Base-by-base conservation (phyloP, 345 rosid species). In the Raphanus raphanistrum region DNA sequence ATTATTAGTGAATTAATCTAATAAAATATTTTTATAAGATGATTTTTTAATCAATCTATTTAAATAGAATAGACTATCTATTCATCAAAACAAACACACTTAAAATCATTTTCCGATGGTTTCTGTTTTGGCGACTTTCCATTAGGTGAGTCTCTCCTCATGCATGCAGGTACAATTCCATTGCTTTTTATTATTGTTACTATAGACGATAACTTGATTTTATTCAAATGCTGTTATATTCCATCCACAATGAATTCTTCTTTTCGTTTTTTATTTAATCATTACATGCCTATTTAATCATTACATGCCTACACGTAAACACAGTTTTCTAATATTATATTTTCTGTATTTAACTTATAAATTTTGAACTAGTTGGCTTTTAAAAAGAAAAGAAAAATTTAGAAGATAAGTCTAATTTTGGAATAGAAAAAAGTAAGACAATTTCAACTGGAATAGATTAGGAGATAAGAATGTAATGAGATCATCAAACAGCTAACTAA, bases 401-500 rank as follows among this genome's bases (percentile, higher is more conserved):
- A 67, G 31, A 43, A 8, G 36, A 68, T 68, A 59, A 21, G 61
- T 60, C 68, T 60, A 73, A 38, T 38, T 38, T 38, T 38, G 43
- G 43, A 38, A 38, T 38, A 38, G 43, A 9, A 38, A 38, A 38
- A 38, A 8, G 43, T 38, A 61, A 0, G 74, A 69, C 41, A 7
- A 32, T 25, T 62, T 76, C 80, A 69, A 76, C 78, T 2, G 16
- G 16, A 38, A 38, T 15, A 57, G 12, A 64, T 36, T 27, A 0
- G 11, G 3, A 35, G 73, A 60, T 69, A 69, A 76, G 29, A 68
- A 69, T 62, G 70, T 33, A 32, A 17, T 15, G 33, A 57, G 17
- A 25, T 41, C 41, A 63, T 43, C 15, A 35, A 78, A 78, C 68
- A 78, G 63, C 48, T 68, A 73, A 61, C 16, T 25, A 32, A 55